A percentile compares a stretch with the other conserved stretches of the same genome.
phyloP scores from a whole-genome alignment of 805 yeast genomes.

The Danielia reshetovae region DNA sequence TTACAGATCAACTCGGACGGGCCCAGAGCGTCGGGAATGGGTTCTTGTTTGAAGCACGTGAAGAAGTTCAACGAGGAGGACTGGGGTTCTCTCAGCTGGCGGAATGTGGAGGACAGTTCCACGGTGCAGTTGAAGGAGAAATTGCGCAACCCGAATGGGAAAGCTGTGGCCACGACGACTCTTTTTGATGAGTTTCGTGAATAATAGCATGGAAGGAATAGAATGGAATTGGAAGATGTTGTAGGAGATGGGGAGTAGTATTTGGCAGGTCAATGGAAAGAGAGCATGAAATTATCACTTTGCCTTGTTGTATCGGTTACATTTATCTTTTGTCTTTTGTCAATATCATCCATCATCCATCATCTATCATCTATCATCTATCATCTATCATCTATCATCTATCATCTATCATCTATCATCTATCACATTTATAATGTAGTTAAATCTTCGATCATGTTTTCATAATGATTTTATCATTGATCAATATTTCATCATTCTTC shows the following conservation, averaged over 20 bases:
- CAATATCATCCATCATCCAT: too few species aligned
- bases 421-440: too few species aligned
- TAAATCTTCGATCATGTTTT: too few species aligned
- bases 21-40: slow-evolving; percentile 27
- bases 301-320: too few species aligned
- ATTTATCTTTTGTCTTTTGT: too few species aligned
- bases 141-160: slow-evolving; percentile 16
- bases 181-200: slow-evolving; percentile 19
- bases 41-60: slow-evolving; percentile 36
- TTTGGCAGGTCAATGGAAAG: too few species aligned
- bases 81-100: slow-evolving; percentile 35
- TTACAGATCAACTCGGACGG: slow-evolving; percentile 21
- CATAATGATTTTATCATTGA: too few species aligned
- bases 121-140: slow-evolving; percentile 14
- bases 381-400: too few species aligned
- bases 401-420: too few species aligned
- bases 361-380: too few species aligned
- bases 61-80: slow-evolving; percentile 40
- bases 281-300: too few species aligned
- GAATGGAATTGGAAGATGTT: slow-evolving; percentile 1
- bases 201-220: background rate
- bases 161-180: slow-evolving; percentile 9
- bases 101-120: slow-evolving; percentile 13
- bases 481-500: too few species aligned
- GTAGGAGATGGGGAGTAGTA: slow-evolving; percentile 1